phyloP scores from a whole-genome alignment of 23 red algal genomes.

The Gracilaria caudata region DNA sequence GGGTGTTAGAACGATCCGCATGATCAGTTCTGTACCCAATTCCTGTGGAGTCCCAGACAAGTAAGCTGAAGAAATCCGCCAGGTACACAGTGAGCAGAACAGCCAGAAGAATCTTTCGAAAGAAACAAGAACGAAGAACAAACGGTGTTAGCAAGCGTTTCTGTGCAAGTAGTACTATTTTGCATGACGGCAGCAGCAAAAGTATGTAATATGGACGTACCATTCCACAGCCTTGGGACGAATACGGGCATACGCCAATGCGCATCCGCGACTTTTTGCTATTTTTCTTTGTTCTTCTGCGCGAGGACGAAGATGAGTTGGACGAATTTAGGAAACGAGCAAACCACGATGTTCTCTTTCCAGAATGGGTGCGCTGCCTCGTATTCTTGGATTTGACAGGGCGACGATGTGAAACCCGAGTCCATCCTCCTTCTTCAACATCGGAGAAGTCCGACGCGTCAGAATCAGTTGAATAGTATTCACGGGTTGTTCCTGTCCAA shows the following conservation, averaged over 20 bases:
- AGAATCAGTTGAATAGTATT: conserved; percentile 24
- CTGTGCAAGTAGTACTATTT: neutral
- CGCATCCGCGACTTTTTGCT: conserved; percentile 29
- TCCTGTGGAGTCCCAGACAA: conserved; percentile 20
- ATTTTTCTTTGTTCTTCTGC: conserved; percentile 6
- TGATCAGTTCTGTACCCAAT: neutral
- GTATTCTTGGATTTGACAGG: neutral
- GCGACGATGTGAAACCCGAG: conserved; percentile 1
- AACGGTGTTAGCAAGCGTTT: neutral
- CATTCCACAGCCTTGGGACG: conserved; percentile 34
- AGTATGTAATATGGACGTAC: conserved; percentile 4
- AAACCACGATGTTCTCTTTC: conserved; percentile 10
- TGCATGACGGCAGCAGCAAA: neutral
- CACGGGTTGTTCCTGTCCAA: conserved; percentile 17
- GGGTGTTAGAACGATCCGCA: neutral
- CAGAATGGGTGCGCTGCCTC: neutral
- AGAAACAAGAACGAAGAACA: neutral
- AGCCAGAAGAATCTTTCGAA: conserved; percentile 35
- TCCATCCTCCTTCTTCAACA: conserved; percentile 25
- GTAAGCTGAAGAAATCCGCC: conserved; percentile 53
- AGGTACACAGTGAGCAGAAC: conserved; percentile 57
- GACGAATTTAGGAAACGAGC: neutral
- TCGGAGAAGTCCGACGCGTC: conserved; percentile 13
- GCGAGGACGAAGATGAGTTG: conserved; percentile 1
- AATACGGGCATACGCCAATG: conserved; percentile 12